phyloP scores from a whole-genome alignment of 2,329 filamentous ascomycete species.

The Xylaria polymorpha region DNA sequence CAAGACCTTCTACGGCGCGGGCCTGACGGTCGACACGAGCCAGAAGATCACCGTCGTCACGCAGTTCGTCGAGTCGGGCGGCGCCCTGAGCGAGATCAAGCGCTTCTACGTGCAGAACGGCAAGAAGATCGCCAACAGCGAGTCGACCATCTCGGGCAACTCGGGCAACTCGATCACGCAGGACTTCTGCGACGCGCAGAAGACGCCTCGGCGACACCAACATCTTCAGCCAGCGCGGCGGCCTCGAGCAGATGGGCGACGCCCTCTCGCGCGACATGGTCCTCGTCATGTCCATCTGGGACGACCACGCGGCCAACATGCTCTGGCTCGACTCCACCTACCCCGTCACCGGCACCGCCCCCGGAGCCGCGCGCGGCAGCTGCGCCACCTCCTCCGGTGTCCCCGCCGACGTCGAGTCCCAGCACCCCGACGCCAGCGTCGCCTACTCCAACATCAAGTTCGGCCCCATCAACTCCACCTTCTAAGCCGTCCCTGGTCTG shows the following conservation, averaged over 20 bases:
- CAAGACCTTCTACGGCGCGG: slow-evolving; percentile 67
- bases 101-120: slow-evolving; percentile 70
- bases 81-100: slow-evolving; percentile 63
- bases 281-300: slow-evolving; percentile 69
- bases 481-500: slow-evolving; percentile 27
- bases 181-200: slow-evolving; percentile 66
- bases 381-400: slow-evolving; percentile 59
- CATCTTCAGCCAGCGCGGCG: slow-evolving; percentile 63
- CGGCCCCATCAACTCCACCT: slow-evolving; percentile 61
- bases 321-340: slow-evolving; percentile 71
- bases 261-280: slow-evolving; percentile 69
- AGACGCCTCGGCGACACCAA: slow-evolving; percentile 64
- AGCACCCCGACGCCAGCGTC: slow-evolving; percentile 54
- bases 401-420: slow-evolving; percentile 57
- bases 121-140: slow-evolving; percentile 58
- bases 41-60: slow-evolving; percentile 69
- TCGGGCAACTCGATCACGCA: slow-evolving; percentile 58
- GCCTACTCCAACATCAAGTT: slow-evolving; percentile 63
- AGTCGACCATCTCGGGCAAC: slow-evolving; percentile 49
- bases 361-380: slow-evolving; percentile 60
- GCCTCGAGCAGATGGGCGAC: slow-evolving; percentile 62
- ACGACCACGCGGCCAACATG: slow-evolving; percentile 58
- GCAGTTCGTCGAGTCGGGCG: slow-evolving; percentile 64
- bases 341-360: slow-evolving; percentile 55
- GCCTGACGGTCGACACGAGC: slow-evolving; percentile 64